Evolutionary conservation across 148 eudicot species (phyloP), one percentile per base, ranked within the genome.

Genomic region (Vaccinium darrowii): DNA sequence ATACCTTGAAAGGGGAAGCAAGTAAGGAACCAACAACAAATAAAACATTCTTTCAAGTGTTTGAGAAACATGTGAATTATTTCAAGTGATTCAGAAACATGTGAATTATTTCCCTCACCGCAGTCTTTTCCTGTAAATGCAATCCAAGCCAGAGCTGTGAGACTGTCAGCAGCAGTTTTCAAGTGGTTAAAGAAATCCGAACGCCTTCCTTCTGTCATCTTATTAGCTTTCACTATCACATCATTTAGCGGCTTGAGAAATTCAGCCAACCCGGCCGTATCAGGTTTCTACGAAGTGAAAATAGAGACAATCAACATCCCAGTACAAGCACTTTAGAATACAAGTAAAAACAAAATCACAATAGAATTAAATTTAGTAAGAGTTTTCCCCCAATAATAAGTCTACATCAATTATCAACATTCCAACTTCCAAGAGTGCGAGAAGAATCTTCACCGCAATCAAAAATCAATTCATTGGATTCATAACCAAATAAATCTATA

Each of bases 91-190:
- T 67, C 21, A 78, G 30, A 7, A 23, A 49, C 4, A 21, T 27
- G 30, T 9, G 9, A 23, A 76, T 30, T 39, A 36, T 69, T 82
- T 86, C 51, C 78, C 97, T 82, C 74, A 96, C 99, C 99, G 75
- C 99, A 96, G 82, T 92, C 98, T 90, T 96, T 96, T 51, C 99
- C 99, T 49, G 98, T 93, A 85, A 90, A 96, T 21, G 97, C 98
- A 88, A 96, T 93, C 99, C 99, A 96, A 85, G 95, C 98, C 83
- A 96, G 89, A 87, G 98, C 99, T 79, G 93, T 81, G 85, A 96
- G 94, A 88, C 99, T 96, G 88, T 95, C 99, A 47, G 93, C 93
- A 86, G 90, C 85, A 86, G 94, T 62, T 89, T 95, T 96, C 84
- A 92, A 89, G 91, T 95, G 99, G 87, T 93, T 94, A 85, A 90